Evolutionary conservation across 2,329 filamentous ascomycete species (phyloP), one percentile per base, ranked within the genome.

Genomic region (Didymella sp.): DNA sequence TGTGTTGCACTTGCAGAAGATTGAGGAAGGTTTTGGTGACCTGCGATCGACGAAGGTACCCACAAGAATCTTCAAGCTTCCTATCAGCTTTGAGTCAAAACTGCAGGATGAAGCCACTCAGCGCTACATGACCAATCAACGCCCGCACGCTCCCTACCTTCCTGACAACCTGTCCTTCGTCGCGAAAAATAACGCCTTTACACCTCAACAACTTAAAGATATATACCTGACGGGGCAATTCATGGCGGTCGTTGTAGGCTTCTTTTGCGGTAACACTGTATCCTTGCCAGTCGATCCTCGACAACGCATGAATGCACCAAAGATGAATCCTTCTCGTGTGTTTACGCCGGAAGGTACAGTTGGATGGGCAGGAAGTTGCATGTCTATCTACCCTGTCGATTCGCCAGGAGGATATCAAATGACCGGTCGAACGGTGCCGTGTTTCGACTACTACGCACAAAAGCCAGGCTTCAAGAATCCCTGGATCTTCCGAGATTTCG

Each of bases 151-250:
- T 0, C 81, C 84, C 0, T 89, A 87, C 66, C 77, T 89, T 0
- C 87, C 87, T 0, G 84, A 85, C 61, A 88, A 88, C 51, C 77
- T 87, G 37, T 78, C 82, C 1, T 89, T 88, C 53, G 76, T 79
- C 1, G 82, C 82, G 1, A 80, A 80, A 60, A 84, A 83, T 68
- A 85, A 85, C 60, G 83, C 80, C 3, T 80, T 85, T 55, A 74
- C 78, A 3, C 70, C 77, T 1, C 74, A 80, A 38, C 78, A 84
- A 56, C 73, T 85, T 3, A 78, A 81, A 38, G 74, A 81, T 2
- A 83, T 84, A 43, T 82, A 82, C 59, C 75, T 84, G 7, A 81
- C 73, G 3, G 79, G 80, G 24, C 77, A 77, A 7, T 78, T 84
- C 51, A 82, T 85, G 76, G 76, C 81, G 6, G 80, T 85, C 2